phyloP scores from a whole-genome alignment of 2,329 filamentous ascomycete species.

The Colletotrichum destructivum region DNA sequence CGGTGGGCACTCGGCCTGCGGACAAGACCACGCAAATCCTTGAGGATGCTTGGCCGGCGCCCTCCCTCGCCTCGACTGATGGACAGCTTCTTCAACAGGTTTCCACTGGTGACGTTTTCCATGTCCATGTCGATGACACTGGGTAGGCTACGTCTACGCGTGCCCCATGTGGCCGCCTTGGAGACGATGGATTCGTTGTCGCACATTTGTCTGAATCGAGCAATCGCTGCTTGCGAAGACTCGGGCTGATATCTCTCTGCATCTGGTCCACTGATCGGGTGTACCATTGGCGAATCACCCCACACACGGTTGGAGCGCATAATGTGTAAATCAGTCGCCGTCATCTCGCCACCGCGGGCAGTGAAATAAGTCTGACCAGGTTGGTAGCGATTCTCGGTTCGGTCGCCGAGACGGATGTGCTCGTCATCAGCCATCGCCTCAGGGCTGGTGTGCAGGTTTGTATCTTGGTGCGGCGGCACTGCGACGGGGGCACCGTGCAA shows the following conservation, averaged over 20 bases:
- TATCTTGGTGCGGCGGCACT: slow-evolving; percentile 32
- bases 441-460: slow-evolving; percentile 15
- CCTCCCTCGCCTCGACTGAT: slow-evolving; percentile 63
- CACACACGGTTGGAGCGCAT: slow-evolving; percentile 65
- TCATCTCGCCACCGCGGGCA: slow-evolving; percentile 60
- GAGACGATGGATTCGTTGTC: slow-evolving; percentile 74
- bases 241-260: slow-evolving; percentile 61
- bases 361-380: slow-evolving; percentile 66
- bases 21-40: slow-evolving; percentile 65
- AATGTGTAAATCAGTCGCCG: slow-evolving; percentile 63
- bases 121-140: slow-evolving; percentile 69
- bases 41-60: slow-evolving; percentile 66
- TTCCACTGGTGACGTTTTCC: slow-evolving; percentile 71
- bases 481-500: slow-evolving; percentile 34
- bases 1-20: slow-evolving; percentile 63
- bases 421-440: slow-evolving; percentile 46
- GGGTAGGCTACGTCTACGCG: slow-evolving; percentile 75
- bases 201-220: slow-evolving; percentile 65
- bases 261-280: slow-evolving; percentile 57
- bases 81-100: slow-evolving; percentile 74
- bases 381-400: slow-evolving; percentile 66
- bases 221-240: slow-evolving; percentile 69
- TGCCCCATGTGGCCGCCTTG: slow-evolving; percentile 79
- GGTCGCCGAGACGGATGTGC: slow-evolving; percentile 60
- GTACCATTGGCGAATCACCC: slow-evolving; percentile 64